Conservation (phyloP, 2,329 filamentous ascomycete genomes). For the Sodiomyces alkalinus region DNA sequence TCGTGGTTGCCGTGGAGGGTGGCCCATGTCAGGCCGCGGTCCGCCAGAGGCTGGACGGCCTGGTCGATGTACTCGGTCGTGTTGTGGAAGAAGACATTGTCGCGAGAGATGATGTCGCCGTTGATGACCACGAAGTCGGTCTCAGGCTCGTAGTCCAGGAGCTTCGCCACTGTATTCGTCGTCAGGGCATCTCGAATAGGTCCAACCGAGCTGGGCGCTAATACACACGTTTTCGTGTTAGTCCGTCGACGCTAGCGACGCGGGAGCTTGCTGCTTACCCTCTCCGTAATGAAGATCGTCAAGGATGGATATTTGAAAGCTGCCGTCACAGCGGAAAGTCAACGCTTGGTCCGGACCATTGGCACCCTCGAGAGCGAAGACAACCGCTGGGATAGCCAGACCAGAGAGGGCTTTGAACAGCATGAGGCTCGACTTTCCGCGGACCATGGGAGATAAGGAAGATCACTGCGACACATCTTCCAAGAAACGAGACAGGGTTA, state of each 20-base stretch:
- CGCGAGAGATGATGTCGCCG: constrained; percentile 56
- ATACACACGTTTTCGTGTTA: not conserved
- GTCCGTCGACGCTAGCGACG: not conserved
- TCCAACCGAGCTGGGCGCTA: not conserved
- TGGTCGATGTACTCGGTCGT: constrained; percentile 41
- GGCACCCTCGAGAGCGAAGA: not conserved
- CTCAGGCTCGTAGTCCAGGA: constrained; percentile 37
- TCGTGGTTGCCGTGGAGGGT: constrained; percentile 63
- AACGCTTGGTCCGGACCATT: constrained; percentile 9
- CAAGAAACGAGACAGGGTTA: no score
- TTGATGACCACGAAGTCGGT: constrained; percentile 52
- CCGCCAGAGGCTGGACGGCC: constrained; percentile 41
- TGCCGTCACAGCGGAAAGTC: constrained; percentile 25
- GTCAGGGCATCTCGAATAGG: constrained; percentile 33
- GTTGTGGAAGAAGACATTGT: constrained; percentile 41
- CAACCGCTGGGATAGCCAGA: not conserved
- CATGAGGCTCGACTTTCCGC: not conserved
- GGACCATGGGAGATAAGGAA: no score
- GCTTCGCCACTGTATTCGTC: constrained; percentile 31
- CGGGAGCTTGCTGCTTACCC: constrained; percentile 23
- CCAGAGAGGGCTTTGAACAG: not conserved
- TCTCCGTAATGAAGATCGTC: constrained; percentile 61
- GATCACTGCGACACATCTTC: no score
- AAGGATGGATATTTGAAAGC: constrained; percentile 44
- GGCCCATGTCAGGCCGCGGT: constrained; percentile 43